Evolutionary conservation across 2,329 filamentous ascomycete species (phyloP).

Genomic region (Emmonsiellopsis sp.): DNA sequence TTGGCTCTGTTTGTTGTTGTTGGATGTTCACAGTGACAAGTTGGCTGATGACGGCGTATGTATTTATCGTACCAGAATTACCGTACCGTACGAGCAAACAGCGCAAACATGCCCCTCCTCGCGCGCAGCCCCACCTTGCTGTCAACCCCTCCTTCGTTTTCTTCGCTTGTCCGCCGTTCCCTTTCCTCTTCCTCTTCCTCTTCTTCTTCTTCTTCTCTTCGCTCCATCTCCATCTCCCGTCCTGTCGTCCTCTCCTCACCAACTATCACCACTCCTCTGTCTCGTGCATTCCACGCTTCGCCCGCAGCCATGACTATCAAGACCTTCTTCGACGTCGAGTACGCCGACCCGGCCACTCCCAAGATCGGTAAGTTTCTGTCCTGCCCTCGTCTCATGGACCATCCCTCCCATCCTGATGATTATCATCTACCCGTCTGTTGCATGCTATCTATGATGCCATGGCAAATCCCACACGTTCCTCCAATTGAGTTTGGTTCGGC

Average conservation of each 20-base stretch:
- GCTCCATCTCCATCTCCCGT: conserved; percentile 29
- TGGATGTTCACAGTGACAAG: neutral
- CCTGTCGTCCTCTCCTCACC: conserved; percentile 26
- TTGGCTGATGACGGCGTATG: neutral
- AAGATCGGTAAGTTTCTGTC: neutral
- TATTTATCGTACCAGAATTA: neutral
- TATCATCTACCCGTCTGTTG: too few relatives aligned
- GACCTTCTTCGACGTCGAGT: conserved; percentile 67
- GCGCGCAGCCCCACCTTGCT: conserved; percentile 14
- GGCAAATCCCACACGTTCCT: too few relatives aligned
- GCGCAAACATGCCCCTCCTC: conserved; percentile 15
- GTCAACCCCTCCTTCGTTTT: conserved; percentile 11
- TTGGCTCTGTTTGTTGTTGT: neutral
- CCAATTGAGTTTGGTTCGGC: too few relatives aligned
- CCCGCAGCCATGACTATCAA: conserved; percentile 66
- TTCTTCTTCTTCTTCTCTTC: conserved; percentile 13
- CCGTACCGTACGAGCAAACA: conserved; percentile 3
- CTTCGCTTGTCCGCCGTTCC: conserved; percentile 4
- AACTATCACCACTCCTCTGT: conserved; percentile 16
- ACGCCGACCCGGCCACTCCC: conserved; percentile 46
- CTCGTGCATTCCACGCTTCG: conserved; percentile 52
- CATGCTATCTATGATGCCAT: too few relatives aligned
- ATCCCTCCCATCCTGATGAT: neutral
- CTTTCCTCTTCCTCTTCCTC: conserved; percentile 15
- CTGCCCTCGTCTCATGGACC: neutral